Evolutionary conservation across 2,329 filamentous ascomycete genomes (phyloP), one percentile per base, ranked within the genome.

Genomic region (Aspergillus vadensis): DNA sequence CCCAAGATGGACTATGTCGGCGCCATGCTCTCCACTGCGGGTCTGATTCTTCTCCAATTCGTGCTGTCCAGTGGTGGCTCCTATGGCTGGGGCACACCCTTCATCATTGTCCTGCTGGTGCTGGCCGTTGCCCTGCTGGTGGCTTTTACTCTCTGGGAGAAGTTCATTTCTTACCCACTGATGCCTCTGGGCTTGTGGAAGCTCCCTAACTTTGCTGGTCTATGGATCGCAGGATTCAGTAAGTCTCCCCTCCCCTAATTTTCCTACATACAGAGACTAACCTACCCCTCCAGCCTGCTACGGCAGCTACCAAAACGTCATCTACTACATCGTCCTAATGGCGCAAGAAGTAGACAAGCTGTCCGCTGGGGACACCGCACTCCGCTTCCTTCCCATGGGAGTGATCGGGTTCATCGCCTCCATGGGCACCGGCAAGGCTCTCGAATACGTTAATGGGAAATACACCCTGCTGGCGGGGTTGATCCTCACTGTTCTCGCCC

Each of bases 101-200:
- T 81, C 53, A 79, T 81, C 58, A 80, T 81, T 27, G 76, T 73
- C 9, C 66, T 81, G 2, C 64, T 81, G 7, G 62, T 81, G 3
- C 30, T 78, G 1, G 74, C 76, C 4, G 65, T 80, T 19, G 72
- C 65, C 1, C 64, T 81, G 55, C 72, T 81, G 2, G 72, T 70
- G 4, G 66, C 71, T 5, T 81, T 81, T 48, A 71, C 72, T 1
- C 70, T 73, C 32, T 70, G 78, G 8, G 77, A 81, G 65, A 80
- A 79, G 63, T 80, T 78, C 55, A 75, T 79, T 19, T 61, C 70
- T 14, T 80, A 80, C 53, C 79, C 79, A 1, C 76, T 81, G 57
- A 81, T 81, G 79, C 79, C 79, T 0, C 65, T 81, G 1, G 77
- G 76, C 0, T 62, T 81, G 7, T 81, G 79, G 79, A 81, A 77